Evolutionary conservation across 805 yeast genomes (phyloP), one percentile per base, ranked within the genome.

Genomic region (Saccharomycopsis sp.): DNA sequence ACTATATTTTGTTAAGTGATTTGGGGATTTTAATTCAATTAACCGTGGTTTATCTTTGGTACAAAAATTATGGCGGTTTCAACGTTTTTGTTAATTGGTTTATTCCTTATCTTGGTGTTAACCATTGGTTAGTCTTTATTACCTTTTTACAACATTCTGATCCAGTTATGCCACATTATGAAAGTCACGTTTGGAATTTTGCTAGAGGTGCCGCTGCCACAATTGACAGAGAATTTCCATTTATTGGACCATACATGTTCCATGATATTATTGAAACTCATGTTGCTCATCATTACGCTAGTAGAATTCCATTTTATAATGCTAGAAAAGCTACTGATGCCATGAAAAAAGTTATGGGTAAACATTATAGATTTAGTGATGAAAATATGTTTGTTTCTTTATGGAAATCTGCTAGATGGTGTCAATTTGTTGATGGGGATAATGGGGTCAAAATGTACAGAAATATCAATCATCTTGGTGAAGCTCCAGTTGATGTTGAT

Each of bases 131-230:
- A 49, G 94, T 85, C 34, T 81, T 81, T 61, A 81, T 84, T 59
- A 84, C 95, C 30, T 85, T 64, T 60, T 70, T 84, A 53, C 95
- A 84, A 61, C 95, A 84, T 64, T 72, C 92, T 14, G 89, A 81
- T 59, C 76, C 84, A 23, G 52, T 71, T 13, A 69, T 85, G 69
- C 88, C 95, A 23, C 94, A 84, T 60, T 84, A 84, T 63, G 78
- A 75, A 45, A 72, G 77, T 44, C 53, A 61, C 30, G 79, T 77
- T 59, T 84, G 95, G 95, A 83, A 71, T 51, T 82, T 81, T 58
- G 87, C 88, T 37, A 73, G 88, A 56, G 95, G 95, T 50, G 94
- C 95, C 23, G 88, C 92, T 41, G 83, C 89, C 46, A 84, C 94
- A 42, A 76, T 85, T 48, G 95, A 84, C 61, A 69, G 95, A 55